Conservation (phyloP, 495 filamentous ascomycete species). For the Penicillium parvum region DNA sequence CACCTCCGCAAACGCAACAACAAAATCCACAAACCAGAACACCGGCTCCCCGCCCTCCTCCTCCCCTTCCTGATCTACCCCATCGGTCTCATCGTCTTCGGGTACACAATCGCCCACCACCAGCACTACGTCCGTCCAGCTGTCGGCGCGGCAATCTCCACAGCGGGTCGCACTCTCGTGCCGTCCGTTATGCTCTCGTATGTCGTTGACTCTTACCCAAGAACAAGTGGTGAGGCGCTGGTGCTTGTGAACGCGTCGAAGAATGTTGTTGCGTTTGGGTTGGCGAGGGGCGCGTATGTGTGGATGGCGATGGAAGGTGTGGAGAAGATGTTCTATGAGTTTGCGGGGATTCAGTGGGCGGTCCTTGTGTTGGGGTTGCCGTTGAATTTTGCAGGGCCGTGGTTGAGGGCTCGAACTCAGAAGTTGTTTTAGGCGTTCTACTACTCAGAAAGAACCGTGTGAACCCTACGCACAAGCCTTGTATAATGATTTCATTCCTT, state of each 20-base stretch:
- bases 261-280: conserved; percentile 38
- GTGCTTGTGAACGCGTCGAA: conserved; percentile 37
- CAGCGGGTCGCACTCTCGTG: conserved; percentile 23
- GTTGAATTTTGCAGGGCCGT: conserved; percentile 32
- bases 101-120: conserved; percentile 18
- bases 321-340: conserved; percentile 36
- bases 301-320: conserved; percentile 33
- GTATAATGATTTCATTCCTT: no score
- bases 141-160: conserved; percentile 23
- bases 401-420: conserved; percentile 23
- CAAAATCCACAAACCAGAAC: conserved; percentile 27
- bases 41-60: conserved; percentile 28
- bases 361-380: conserved; percentile 27
- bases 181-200: conserved; percentile 33
- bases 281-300: conserved; percentile 20
- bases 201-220: conserved; percentile 29
- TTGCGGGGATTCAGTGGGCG: conserved; percentile 37
- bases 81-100: conserved; percentile 27
- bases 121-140: conserved; percentile 23
- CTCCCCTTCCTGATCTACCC: conserved; percentile 28
- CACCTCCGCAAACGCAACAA: conserved; percentile 26
- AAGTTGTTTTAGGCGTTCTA: conserved; percentile 16
- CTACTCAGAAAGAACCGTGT: no score
- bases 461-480: no score
- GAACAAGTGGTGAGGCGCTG: conserved; percentile 26